A percentile compares a stretch with the other conserved stretches of the same genome.
These are phyloP conservation scores for Barnettozyma sucrosica DNA, from an alignment of 805 yeast genomes.

Conservation along the genomic window DNA sequence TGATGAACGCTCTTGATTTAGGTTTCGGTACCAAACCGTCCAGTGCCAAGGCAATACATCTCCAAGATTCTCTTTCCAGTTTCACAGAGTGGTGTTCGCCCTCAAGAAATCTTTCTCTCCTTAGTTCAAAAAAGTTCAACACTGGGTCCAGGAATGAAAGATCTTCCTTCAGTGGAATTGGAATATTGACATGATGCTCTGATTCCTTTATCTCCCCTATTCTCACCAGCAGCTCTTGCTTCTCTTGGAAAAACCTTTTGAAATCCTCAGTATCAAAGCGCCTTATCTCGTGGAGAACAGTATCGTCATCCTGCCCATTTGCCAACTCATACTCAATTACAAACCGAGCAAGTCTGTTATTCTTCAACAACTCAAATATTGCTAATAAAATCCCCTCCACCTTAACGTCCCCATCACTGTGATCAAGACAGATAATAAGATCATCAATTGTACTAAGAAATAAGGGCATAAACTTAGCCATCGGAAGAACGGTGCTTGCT, in stretches of 20 bases:
- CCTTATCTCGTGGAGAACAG: conserved; percentile 17
- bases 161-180: background rate
- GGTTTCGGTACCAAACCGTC: conserved; percentile 33
- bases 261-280: conserved; percentile 15
- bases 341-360: conserved; percentile 45
- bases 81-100: conserved; percentile 12
- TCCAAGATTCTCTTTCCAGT: conserved; percentile 26
- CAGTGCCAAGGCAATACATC: conserved; percentile 22
- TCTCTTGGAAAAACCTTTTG: conserved; percentile 11
- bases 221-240: conserved; percentile 7
- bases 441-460: conserved; percentile 45
- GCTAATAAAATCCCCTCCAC: conserved; percentile 45
- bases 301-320: conserved; percentile 40
- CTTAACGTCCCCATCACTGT: conserved; percentile 60
- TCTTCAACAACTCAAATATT: conserved; percentile 44
- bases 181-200: background rate
- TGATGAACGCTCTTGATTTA: conserved; percentile 25
- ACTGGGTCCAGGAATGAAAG: conserved; percentile 17
- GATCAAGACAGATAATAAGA: conserved; percentile 55
- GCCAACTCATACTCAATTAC: conserved; percentile 54
- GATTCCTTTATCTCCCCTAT: background rate
- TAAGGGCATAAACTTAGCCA: conserved; percentile 9
- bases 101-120: conserved; percentile 6
- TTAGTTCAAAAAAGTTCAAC: conserved; percentile 7
- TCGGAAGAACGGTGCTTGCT: conserved; percentile 10